phyloP scores from a whole-genome alignment of 352 stramenopile genomes.

The Pythium pectinolyticum region DNA sequence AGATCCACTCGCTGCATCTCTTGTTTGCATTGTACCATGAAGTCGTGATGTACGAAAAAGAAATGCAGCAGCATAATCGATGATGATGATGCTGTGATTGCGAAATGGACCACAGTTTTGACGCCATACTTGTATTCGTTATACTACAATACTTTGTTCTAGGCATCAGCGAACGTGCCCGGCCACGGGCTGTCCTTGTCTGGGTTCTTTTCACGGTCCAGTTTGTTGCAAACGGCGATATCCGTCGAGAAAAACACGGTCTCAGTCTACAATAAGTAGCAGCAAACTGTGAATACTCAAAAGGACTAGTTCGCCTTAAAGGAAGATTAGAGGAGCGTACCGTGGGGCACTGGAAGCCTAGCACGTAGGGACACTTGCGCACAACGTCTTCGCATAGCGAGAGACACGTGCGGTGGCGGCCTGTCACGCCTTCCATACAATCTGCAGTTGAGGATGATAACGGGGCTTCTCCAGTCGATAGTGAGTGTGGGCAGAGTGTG shows the following conservation, averaged over 20 bases:
- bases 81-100: not conserved
- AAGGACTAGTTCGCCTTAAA: too few relatives aligned
- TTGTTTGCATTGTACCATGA: slow-evolving; percentile 91
- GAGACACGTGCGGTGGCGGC: slow-evolving; percentile 63
- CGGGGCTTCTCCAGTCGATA: slow-evolving; percentile 12
- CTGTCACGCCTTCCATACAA: slow-evolving; percentile 48
- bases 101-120: not conserved
- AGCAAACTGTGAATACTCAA: not conserved
- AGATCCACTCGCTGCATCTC: slow-evolving; percentile 89
- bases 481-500: slow-evolving; percentile 33
- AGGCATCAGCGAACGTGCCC: slow-evolving; percentile 67
- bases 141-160: slow-evolving; percentile 15
- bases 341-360: slow-evolving; percentile 81
- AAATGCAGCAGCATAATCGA: slow-evolving; percentile 18
- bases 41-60: slow-evolving; percentile 60
- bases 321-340: too few relatives aligned
- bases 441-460: slow-evolving; percentile 1
- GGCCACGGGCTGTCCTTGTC: slow-evolving; percentile 71
- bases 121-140: not conserved
- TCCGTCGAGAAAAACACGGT: slow-evolving; percentile 74
- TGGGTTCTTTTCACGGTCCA: slow-evolving; percentile 66
- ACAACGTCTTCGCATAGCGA: slow-evolving; percentile 87
- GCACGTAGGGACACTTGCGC: slow-evolving; percentile 81
- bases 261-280: slow-evolving; percentile 57
- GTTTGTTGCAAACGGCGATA: slow-evolving; percentile 73